These are phyloP conservation scores for Jackrogersella minutella DNA, from an alignment of 495 filamentous ascomycete genomes.

Conservation along the genomic window DNA sequence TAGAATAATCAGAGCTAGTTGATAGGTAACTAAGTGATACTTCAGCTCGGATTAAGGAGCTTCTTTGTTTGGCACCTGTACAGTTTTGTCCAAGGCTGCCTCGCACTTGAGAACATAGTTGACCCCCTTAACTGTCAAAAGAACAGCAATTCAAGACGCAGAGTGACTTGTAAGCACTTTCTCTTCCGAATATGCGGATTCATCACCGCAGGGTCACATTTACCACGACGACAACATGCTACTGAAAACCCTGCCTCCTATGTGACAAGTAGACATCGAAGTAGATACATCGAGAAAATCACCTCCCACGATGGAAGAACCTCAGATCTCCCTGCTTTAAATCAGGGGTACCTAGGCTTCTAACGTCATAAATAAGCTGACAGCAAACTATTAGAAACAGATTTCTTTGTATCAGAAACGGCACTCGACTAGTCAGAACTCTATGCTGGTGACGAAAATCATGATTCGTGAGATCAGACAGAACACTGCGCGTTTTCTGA, in stretches of 20 bases:
- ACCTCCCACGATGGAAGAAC: background rate
- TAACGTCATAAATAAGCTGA: slow-evolving; percentile 7
- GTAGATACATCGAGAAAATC: slow-evolving; percentile 6
- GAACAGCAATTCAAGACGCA: no score
- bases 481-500: background rate
- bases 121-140: no score
- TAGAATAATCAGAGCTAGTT: no score
- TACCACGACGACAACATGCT: background rate
- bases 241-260: background rate
- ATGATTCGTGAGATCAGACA: background rate
- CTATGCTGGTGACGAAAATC: background rate
- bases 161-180: no score
- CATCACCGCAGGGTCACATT: background rate
- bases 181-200: no score
- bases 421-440: slow-evolving; percentile 16
- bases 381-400: background rate
- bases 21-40: no score
- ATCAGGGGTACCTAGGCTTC: background rate
- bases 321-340: background rate
- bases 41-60: no score
- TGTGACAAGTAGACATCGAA: background rate
- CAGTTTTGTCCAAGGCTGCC: no score
- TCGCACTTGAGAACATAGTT: no score
- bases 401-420: background rate
- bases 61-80: no score